Evolutionary conservation across 164 flowering plant species (phyloP).

Genomic region (Liriodendron chinense): DNA sequence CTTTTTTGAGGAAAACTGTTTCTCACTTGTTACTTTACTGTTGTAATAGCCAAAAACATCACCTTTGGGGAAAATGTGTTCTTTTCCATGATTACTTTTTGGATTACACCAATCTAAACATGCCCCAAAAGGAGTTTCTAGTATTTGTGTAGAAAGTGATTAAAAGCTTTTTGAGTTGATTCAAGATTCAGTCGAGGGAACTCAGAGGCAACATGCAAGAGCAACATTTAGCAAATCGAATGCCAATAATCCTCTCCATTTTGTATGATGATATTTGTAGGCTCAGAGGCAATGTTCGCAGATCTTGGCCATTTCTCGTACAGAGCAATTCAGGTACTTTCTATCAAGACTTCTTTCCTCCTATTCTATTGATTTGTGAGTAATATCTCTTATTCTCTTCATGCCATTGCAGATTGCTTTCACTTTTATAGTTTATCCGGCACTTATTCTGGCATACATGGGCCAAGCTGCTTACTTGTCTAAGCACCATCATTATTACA

Average conservation of each 20-base stretch:
- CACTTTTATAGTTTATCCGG: constrained; percentile 85
- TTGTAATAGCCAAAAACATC: too few relatives aligned
- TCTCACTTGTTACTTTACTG: too few relatives aligned
- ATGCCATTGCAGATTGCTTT: constrained; percentile 70
- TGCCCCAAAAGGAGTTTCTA: neutral
- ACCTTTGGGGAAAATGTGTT: too few relatives aligned
- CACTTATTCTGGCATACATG: constrained; percentile 88
- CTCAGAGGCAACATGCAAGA: neutral
- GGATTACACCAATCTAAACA: neutral
- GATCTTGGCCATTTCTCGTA: constrained; percentile 65
- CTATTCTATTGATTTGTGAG: neutral
- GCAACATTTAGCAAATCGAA: neutral
- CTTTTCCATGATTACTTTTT: too few relatives aligned
- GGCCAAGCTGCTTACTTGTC: constrained; percentile 96
- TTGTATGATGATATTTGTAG: constrained; percentile 25
- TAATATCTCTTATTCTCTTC: constrained; percentile 6
- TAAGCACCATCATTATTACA: constrained; percentile 50
- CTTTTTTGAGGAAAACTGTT: too few relatives aligned
- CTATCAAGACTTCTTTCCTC: neutral
- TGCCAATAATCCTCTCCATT: neutral
- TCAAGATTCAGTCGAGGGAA: neutral
- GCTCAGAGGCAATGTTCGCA: constrained; percentile 74
- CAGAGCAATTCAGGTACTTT: constrained; percentile 53
- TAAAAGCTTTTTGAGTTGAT: neutral
- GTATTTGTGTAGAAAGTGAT: neutral